phyloP scores from a whole-genome alignment of 441 rosid genomes.

The Erodium trifolium region DNA sequence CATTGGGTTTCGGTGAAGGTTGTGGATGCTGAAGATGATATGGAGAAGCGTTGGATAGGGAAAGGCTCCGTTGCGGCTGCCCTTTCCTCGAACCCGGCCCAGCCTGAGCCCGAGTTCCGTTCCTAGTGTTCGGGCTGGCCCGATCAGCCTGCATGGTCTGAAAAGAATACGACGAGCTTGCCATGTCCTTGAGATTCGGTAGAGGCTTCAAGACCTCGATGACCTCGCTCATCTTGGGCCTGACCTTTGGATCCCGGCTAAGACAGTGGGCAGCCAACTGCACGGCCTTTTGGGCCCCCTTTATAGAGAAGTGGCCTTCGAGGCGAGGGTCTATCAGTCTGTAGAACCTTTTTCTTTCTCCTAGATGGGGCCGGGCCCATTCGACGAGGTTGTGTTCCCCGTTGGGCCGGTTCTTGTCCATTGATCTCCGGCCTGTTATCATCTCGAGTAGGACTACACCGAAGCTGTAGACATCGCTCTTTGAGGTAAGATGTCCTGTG shows the following conservation, averaged over 20 bases:
- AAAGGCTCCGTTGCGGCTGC: conserved; percentile 48
- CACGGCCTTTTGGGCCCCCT: conserved; percentile 59
- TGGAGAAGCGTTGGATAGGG: conserved; percentile 47
- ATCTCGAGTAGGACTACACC: conserved; percentile 69
- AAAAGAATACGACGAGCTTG: conserved; percentile 59
- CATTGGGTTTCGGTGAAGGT: conserved; percentile 51
- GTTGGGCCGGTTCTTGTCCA: conserved; percentile 40
- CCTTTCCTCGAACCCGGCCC: conserved; percentile 52
- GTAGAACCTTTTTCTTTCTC: conserved; percentile 47
- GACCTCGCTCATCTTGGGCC: conserved; percentile 64
- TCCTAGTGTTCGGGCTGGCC: conserved; percentile 25
- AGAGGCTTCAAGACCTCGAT: conserved; percentile 45
- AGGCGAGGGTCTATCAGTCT: conserved; percentile 56
- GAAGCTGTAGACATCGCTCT: conserved; percentile 67
- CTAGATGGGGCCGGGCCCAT: conserved; percentile 62
- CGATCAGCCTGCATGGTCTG: conserved; percentile 47
- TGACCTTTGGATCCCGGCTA: conserved; percentile 55
- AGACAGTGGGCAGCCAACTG: conserved; percentile 60
- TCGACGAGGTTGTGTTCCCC: conserved; percentile 38
- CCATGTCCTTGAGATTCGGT: conserved; percentile 59
- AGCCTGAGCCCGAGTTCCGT: conserved; percentile 32
- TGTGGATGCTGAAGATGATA: conserved; percentile 23
- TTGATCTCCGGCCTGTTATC: conserved; percentile 58
- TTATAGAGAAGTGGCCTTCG: conserved; percentile 60
- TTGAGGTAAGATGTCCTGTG: conserved; percentile 54